Evolutionary conservation across 352 stramenopile genomes (phyloP).

Genomic region (Pythium monospermum): DNA sequence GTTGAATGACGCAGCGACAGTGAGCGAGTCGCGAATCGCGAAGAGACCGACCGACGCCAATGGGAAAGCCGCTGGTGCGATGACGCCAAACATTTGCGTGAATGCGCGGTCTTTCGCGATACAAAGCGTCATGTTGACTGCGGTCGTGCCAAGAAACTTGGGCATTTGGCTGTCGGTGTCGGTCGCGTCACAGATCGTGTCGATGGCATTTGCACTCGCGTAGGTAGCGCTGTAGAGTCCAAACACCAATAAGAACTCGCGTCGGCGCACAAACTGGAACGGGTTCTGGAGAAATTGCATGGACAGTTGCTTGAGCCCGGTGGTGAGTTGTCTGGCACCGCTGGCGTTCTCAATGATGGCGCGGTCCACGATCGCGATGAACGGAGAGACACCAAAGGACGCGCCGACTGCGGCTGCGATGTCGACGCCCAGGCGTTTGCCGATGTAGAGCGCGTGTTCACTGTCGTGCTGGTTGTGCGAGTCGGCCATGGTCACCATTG

Average conservation of each 20-base stretch:
- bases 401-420: slow-evolving; percentile 50
- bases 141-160: slow-evolving; percentile 86
- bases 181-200: slow-evolving; percentile 78
- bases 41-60: slow-evolving; percentile 83
- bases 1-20: slow-evolving; percentile 86
- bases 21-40: slow-evolving; percentile 80
- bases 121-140: slow-evolving; percentile 89
- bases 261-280: slow-evolving; percentile 76
- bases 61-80: slow-evolving; percentile 67
- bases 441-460: slow-evolving; percentile 18
- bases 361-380: slow-evolving; percentile 88
- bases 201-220: slow-evolving; percentile 78
- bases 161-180: slow-evolving; percentile 78
- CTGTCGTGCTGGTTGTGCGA: slow-evolving; percentile 10
- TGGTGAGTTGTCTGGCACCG: slow-evolving; percentile 53
- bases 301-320: slow-evolving; percentile 61
- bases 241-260: slow-evolving; percentile 88
- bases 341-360: slow-evolving; percentile 89
- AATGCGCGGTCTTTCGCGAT: slow-evolving; percentile 91
- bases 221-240: slow-evolving; percentile 90
- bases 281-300: slow-evolving; percentile 57
- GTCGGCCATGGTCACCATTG: slow-evolving; percentile 14
- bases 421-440: slow-evolving; percentile 55
- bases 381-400: slow-evolving; percentile 74
- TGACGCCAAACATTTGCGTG: slow-evolving; percentile 88